Conservation (phyloP, 805 yeast species). For the Candida palmyrensis region DNA sequence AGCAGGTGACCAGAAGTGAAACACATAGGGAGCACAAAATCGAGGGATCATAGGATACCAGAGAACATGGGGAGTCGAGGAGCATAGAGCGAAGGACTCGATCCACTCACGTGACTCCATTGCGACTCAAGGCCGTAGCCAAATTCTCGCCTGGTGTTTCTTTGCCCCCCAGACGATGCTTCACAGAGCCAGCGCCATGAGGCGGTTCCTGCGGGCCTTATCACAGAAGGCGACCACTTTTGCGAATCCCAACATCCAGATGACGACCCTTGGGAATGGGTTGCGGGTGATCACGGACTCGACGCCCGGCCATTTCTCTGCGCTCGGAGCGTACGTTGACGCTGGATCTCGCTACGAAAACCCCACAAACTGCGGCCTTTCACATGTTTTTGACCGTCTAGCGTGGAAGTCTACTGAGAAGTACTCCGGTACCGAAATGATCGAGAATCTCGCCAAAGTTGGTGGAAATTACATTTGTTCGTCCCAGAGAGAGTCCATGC, state of each 20-base stretch:
- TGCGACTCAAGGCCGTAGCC: too few relatives aligned
- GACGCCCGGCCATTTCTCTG: conserved; percentile 86
- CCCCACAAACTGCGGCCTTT: conserved; percentile 55
- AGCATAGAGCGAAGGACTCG: too few relatives aligned
- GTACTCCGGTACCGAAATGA: conserved; percentile 61
- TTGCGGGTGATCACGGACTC: conserved; percentile 78
- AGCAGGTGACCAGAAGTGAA: too few relatives aligned
- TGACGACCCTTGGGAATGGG: conserved; percentile 61
- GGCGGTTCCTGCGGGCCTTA: not conserved
- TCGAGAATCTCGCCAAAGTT: conserved; percentile 65
- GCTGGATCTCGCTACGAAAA: conserved; percentile 89
- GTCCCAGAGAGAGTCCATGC: conserved; percentile 83
- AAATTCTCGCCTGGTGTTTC: too few relatives aligned
- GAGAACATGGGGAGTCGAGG: too few relatives aligned
- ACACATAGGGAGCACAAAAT: too few relatives aligned
- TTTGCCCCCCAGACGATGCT: too few relatives aligned
- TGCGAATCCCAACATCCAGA: conserved; percentile 16
- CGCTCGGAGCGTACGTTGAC: conserved; percentile 81
- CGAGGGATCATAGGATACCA: too few relatives aligned
- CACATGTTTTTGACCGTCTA: conserved; percentile 80
- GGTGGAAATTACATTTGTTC: conserved; percentile 96
- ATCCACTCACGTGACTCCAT: too few relatives aligned
- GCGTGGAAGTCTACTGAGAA: conserved; percentile 72
- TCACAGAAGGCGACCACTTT: conserved; percentile 2
- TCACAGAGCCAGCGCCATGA: too few relatives aligned